Evolutionary conservation across 2,329 filamentous ascomycete species (phyloP), one percentile per base, ranked within the genome.

Genomic region (Cadophora gregata): DNA sequence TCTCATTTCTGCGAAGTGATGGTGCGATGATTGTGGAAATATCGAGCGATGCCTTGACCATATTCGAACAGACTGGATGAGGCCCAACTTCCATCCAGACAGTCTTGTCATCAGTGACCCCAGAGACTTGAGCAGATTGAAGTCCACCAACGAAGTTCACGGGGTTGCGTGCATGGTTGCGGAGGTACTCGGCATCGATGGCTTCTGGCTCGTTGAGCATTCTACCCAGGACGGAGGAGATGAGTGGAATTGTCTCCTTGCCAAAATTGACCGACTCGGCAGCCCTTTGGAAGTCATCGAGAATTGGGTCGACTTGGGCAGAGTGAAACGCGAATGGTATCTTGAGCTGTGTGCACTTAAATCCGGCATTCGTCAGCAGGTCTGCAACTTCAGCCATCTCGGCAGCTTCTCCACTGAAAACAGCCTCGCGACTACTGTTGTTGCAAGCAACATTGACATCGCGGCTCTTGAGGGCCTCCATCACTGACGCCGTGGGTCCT

Each of bases 71-170:
- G 16, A 93, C 85, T 0, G 90, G 89, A 73, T 92, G 88, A 45
- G 90, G 90, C n/a, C 91, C 91, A 69, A 93, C 80, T 76, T 93
- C 91, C 64, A 93, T 80, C 86, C 87, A 93, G 33, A 88, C 83
- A 6, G 89, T 90, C 78, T 67, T 67, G 10, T 64, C 59, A 29
- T 67, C 51, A 1, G 66, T 60, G 16, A 53, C 42, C 10, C 67
- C 70, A 27, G 59, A 53, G 5, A 62, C 29, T 29, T 50, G 84
- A 8, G 87, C 88, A 47, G 82, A 81, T 16, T 85, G 79, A 1
- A 93, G 79, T 8, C 87, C 90, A 59, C 83, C 85, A 67, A 85
- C 81, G 79, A 93, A 91, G 78, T 92, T 85, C 72, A 93, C 90
- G 7, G 90, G 81, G 75, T 92, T 85, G 16, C 91, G 85, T 24